Conservation (phyloP, 805 yeast species). For the Kuraishia borneana region DNA sequence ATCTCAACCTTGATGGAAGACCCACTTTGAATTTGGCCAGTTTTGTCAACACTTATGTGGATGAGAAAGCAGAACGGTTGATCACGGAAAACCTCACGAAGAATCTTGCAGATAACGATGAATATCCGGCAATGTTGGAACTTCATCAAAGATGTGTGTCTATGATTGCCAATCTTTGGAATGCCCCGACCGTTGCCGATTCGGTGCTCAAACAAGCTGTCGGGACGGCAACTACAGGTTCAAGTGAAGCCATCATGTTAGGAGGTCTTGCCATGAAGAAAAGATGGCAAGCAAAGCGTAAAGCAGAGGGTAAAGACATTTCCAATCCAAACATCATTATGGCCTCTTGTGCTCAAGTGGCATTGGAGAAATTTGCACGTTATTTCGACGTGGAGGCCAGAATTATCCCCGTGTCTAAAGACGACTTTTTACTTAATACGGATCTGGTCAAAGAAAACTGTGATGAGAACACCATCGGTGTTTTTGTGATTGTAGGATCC, state of each 20-base stretch:
- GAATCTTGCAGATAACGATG: conserved; percentile 88
- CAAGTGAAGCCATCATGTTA: conserved; percentile 87
- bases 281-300: conserved; percentile 66
- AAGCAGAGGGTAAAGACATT: conserved; percentile 44
- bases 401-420: conserved; percentile 52
- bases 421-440: conserved; percentile 57
- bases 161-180: conserved; percentile 72
- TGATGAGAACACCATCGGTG: conserved; percentile 90
- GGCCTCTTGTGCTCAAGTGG: conserved; percentile 93
- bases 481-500: conserved; percentile 80
- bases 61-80: conserved; percentile 40
- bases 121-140: conserved; percentile 78
- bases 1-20: conserved; percentile 71
- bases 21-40: conserved; percentile 82
- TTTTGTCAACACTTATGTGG: conserved; percentile 70
- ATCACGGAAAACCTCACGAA: conserved; percentile 66
- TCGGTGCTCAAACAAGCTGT: conserved; percentile 30
- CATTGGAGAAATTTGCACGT: conserved; percentile 86
- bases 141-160: conserved; percentile 75
- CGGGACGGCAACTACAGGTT: conserved; percentile 91
- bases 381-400: conserved; percentile 88
- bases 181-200: conserved; percentile 36
- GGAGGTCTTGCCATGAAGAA: conserved; percentile 92
- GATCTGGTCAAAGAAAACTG: conserved; percentile 47
- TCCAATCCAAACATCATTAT: conserved; percentile 75